Conservation (phyloP, 768 basidiomycete genomes). For the Trichaptum fuscoviolaceum region DNA sequence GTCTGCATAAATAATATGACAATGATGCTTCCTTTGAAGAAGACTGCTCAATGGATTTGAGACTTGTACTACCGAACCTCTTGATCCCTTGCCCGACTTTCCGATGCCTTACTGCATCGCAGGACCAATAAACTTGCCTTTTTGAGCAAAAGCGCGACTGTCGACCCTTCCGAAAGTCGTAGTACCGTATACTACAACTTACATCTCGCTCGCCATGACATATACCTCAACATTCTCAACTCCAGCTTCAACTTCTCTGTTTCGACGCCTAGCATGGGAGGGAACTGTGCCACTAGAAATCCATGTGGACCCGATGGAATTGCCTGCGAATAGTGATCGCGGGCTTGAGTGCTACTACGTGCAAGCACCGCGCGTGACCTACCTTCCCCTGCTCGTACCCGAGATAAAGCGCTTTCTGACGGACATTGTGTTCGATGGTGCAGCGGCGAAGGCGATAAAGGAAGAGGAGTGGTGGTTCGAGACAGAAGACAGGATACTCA, state of each 20-base stretch:
- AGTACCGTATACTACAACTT: no score
- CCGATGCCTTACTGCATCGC: not conserved
- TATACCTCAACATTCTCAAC: constrained; percentile 41
- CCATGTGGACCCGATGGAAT: constrained; percentile 82
- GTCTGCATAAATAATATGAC: no score
- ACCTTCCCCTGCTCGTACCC: constrained; percentile 86
- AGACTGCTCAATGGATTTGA: no score
- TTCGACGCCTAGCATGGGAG: constrained; percentile 87
- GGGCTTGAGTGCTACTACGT: constrained; percentile 87
- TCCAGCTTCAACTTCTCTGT: constrained; percentile 69
- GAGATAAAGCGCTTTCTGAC: constrained; percentile 85
- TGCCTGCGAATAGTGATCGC: constrained; percentile 86
- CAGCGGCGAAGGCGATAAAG: constrained; percentile 64
- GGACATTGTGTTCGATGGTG: constrained; percentile 90
- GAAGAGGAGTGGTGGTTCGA: constrained; percentile 99
- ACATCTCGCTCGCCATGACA: not conserved
- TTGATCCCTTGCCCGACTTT: no score
- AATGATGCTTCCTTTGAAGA: no score
- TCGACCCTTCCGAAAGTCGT: not conserved
- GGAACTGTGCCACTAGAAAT: constrained; percentile 87
- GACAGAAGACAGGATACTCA: constrained; percentile 69
- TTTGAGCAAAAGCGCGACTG: not conserved
- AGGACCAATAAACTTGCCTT: not conserved
- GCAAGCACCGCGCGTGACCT: constrained; percentile 88
- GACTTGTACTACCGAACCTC: no score